Percentiles rank a stretch among this genome's conserved stretches.
phyloP scores from a whole-genome alignment of 1,284 basidiomycete species.

The Trichosporon sp. region DNA sequence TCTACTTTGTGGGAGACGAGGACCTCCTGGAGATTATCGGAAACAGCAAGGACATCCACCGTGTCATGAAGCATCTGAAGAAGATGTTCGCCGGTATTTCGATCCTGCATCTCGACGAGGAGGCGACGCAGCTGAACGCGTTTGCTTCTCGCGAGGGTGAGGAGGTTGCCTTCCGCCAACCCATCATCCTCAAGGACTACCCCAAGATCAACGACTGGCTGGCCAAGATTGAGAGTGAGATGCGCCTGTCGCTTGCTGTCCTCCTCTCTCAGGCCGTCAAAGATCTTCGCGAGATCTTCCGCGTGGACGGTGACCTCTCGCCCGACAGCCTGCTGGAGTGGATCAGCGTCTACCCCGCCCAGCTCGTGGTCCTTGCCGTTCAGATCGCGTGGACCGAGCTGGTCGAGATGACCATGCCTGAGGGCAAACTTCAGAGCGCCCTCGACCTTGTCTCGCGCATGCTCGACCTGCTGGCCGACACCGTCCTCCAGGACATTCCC shows the following conservation, averaged over 20 bases:
- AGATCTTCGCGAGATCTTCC: conserved; percentile 69
- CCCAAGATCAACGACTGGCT: conserved; percentile 99
- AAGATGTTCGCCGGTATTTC: conserved; percentile 99
- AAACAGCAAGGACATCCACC: conserved; percentile 95
- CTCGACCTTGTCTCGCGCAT: conserved; percentile 75
- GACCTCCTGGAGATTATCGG: conserved; percentile 98
- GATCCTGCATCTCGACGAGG: conserved; percentile 82
- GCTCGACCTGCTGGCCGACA: conserved; percentile 89
- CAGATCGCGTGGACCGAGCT: conserved; percentile 91
- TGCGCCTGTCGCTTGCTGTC: conserved; percentile 80
- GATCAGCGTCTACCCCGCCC: conserved; percentile 91
- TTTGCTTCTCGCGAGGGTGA: conserved; percentile 96
- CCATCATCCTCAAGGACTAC: conserved; percentile 83
- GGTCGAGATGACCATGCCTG: conserved; percentile 69
- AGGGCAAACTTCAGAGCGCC: conserved; percentile 57
- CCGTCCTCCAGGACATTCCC: conserved; percentile 83
- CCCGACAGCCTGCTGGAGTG: conserved; percentile 73
- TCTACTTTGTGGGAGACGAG: conserved; percentile 99
- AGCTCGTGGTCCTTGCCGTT: conserved; percentile 87
- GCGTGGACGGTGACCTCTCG: conserved; percentile 42
- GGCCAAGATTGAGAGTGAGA: conserved; percentile 83
- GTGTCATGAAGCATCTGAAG: conserved; percentile 97
- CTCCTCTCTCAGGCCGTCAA: conserved; percentile 40
- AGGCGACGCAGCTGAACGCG: conserved; percentile 65
- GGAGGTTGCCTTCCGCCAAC: conserved; percentile 74